Evolutionary conservation across 106 monocot genomes (phyloP).

Genomic region (Dendrobium officinale): DNA sequence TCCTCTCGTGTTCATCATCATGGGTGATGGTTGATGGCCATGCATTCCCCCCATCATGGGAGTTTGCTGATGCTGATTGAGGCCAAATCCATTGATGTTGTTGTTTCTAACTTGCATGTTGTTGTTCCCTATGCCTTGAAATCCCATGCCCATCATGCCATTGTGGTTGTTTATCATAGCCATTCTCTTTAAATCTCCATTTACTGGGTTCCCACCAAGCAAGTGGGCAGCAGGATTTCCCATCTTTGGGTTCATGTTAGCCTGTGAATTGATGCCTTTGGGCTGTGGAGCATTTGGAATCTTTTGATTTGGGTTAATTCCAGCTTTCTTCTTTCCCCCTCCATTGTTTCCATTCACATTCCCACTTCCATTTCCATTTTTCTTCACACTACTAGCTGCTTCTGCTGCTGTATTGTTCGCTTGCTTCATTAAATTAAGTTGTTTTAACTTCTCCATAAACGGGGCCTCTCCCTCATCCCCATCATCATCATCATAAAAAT

Average conservation of each 20-base stretch:
- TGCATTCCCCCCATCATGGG: conserved; percentile 41
- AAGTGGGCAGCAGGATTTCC: conserved; percentile 12
- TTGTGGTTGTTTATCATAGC: conserved; percentile 21
- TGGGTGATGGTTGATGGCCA: conserved; percentile 23
- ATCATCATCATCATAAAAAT: conserved; percentile 27
- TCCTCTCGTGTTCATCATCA: conserved; percentile 43
- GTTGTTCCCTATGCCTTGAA: neutral
- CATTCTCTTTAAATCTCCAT: conserved; percentile 7
- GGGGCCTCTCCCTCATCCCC: conserved; percentile 33
- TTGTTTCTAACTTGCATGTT: neutral
- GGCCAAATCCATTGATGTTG: conserved; percentile 1
- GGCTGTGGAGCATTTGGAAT: conserved; percentile 16
- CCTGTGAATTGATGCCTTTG: neutral
- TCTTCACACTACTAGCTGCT: neutral
- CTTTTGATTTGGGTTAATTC: conserved; percentile 30
- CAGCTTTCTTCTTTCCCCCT: conserved; percentile 3
- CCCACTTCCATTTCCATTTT: conserved; percentile 1
- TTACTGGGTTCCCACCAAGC: conserved; percentile 1
- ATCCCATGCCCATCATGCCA: conserved; percentile 30
- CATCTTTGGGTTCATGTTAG: conserved; percentile 23
- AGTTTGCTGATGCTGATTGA: conserved; percentile 12
- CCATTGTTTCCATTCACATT: neutral
- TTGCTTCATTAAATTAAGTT: conserved; percentile 13
- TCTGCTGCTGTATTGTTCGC: conserved; percentile 10
- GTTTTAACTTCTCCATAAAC: conserved; percentile 38